Percentiles rank a stretch among this genome's conserved stretches.
Conservation (phyloP, 208 protist species). For the Trypanosoma mega region DNA sequence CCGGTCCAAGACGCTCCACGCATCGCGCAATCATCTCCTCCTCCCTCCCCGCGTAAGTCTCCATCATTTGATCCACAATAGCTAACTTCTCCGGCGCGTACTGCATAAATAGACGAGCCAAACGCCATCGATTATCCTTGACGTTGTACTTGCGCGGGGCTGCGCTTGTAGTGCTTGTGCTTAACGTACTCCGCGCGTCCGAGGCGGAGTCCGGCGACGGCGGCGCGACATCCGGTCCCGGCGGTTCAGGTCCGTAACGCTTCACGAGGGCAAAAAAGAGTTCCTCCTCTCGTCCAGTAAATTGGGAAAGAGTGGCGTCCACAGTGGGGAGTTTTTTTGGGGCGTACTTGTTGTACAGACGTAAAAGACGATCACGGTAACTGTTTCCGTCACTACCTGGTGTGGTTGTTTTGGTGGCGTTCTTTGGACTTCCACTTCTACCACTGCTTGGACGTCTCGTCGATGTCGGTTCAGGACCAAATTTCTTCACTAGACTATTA, state of each 20-base stretch:
- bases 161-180: not conserved
- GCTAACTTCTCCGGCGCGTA: slow-evolving; percentile 21
- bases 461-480: slow-evolving; percentile 47
- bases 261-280: slow-evolving; percentile 47
- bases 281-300: slow-evolving; percentile 51
- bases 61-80: slow-evolving; percentile 27
- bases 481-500: slow-evolving; percentile 52
- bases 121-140: slow-evolving; percentile 11
- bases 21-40: slow-evolving; percentile 19
- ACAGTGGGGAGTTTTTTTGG: slow-evolving; percentile 47
- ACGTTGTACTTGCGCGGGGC: not conserved
- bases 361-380: slow-evolving; percentile 49
- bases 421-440: not conserved
- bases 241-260: slow-evolving; percentile 54
- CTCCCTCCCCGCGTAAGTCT: slow-evolving; percentile 18
- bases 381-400: not conserved
- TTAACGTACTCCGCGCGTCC: slow-evolving; percentile 2
- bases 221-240: slow-evolving; percentile 1
- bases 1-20: slow-evolving; percentile 19
- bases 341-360: slow-evolving; percentile 53
- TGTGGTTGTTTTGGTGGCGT: not conserved
- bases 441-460: not conserved
- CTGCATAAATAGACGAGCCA: slow-evolving; percentile 15
- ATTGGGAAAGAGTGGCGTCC: slow-evolving; percentile 42
- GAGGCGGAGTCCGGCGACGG: not conserved